These are phyloP conservation scores for Amanita polypyramis DNA, from an alignment of 768 basidiomycete species.

Conservation along the genomic window DNA sequence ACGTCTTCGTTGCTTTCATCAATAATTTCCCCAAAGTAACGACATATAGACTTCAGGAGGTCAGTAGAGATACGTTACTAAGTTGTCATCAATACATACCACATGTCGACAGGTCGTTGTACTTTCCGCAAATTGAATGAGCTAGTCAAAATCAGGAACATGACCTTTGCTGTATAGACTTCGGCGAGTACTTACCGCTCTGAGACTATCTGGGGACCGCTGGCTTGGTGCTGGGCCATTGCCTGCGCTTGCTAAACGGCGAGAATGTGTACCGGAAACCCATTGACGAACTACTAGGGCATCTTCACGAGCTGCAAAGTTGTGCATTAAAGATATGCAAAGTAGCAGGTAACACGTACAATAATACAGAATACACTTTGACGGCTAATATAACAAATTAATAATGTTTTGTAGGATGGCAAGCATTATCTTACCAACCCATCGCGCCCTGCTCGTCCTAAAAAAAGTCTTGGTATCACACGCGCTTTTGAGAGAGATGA, in stretches of 20 bases:
- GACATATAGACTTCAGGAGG: slow-evolving; percentile 53
- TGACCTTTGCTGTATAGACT: background rate
- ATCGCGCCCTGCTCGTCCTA: slow-evolving; percentile 75
- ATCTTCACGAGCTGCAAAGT: slow-evolving; percentile 61
- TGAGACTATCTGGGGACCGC: slow-evolving; percentile 52
- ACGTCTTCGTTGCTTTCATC: slow-evolving; percentile 33
- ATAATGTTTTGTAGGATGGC: background rate
- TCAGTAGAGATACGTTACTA: background rate
- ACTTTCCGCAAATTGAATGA: slow-evolving; percentile 47
- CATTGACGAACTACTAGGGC: slow-evolving; percentile 42
- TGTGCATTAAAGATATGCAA: background rate
- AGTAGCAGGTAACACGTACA: slow-evolving; percentile 33
- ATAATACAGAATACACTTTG: slow-evolving; percentile 77
- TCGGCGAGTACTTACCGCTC: slow-evolving; percentile 31
- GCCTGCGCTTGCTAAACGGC: slow-evolving; percentile 31
- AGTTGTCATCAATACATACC: slow-evolving; percentile 27
- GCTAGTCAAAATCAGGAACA: slow-evolving; percentile 12
- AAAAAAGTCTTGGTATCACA: background rate
- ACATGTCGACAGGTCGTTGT: slow-evolving; percentile 57
- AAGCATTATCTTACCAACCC: slow-evolving; percentile 39
- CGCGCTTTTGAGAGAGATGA: background rate
- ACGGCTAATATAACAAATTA: slow-evolving; percentile 33
- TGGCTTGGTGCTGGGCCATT: slow-evolving; percentile 59
- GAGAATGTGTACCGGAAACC: slow-evolving; percentile 35
- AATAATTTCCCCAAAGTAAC: slow-evolving; percentile 69